Percentiles rank a stretch among this genome's conserved stretches.
phyloP scores from a whole-genome alignment of 1,284 basidiomycete genomes.

The Puccinia triticina region DNA sequence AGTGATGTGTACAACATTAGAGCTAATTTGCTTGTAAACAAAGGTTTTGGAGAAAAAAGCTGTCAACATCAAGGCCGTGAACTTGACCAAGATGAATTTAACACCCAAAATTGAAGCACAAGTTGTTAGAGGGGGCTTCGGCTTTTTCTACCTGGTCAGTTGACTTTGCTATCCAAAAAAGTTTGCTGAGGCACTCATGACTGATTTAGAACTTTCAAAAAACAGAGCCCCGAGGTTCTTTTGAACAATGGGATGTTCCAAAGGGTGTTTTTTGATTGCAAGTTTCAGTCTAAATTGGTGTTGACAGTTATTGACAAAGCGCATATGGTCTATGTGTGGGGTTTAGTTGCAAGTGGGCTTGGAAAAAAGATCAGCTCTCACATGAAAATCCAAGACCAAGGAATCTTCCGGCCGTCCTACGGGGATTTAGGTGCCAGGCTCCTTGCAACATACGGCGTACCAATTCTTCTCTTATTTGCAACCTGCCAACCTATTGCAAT shows the following conservation, averaged over 20 bases:
- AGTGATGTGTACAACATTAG: too few relatives aligned
- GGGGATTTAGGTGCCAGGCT: background rate
- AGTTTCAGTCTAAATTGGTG: background rate
- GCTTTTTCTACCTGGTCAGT: slow-evolving; percentile 5
- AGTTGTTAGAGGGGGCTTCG: background rate
- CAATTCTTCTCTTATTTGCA: slow-evolving; percentile 16
- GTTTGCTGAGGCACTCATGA: background rate
- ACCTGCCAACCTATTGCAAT: slow-evolving; percentile 31
- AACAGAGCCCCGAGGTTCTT: slow-evolving; percentile 28
- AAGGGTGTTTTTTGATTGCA: background rate
- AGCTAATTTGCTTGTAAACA: too few relatives aligned
- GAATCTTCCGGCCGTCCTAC: slow-evolving; percentile 14
- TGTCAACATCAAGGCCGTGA: background rate
- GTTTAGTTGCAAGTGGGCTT: slow-evolving; percentile 36
- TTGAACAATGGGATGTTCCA: slow-evolving; percentile 22
- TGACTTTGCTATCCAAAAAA: background rate
- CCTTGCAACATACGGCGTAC: background rate
- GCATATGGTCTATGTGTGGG: background rate
- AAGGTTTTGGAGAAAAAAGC: background rate
- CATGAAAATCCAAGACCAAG: background rate
- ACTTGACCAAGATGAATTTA: too few relatives aligned
- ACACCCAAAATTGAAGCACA: too few relatives aligned
- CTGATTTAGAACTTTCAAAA: background rate
- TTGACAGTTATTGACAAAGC: background rate
- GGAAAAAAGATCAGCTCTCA: slow-evolving; percentile 5